phyloP scores from a whole-genome alignment of 2,329 filamentous ascomycete genomes.

The Sporothrix brunneoviolacea region DNA sequence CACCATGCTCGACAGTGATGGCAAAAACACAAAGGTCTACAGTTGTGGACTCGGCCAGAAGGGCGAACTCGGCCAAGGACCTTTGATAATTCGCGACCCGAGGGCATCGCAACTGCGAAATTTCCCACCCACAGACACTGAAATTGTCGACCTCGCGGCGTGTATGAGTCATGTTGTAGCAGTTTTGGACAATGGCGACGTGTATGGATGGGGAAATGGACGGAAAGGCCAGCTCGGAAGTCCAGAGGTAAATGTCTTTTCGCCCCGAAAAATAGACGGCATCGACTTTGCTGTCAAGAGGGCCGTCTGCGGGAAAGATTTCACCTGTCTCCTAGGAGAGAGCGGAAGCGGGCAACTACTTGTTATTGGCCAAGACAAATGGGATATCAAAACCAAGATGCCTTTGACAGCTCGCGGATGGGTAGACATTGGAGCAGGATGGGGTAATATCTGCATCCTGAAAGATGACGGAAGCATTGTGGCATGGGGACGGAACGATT shows the following conservation, averaged over 20 bases:
- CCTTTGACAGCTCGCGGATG: conserved; percentile 50
- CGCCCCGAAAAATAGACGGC: conserved; percentile 54
- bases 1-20: conserved; percentile 40
- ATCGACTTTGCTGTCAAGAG: conserved; percentile 56
- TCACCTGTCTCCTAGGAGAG: conserved; percentile 64
- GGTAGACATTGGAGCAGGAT: conserved; percentile 68
- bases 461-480: conserved; percentile 51
- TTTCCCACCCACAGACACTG: conserved; percentile 56
- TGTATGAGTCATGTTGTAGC: conserved; percentile 72
- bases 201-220: conserved; percentile 83
- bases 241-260: conserved; percentile 45
- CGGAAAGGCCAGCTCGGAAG: conserved; percentile 77
- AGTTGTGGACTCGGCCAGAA: conserved; percentile 60
- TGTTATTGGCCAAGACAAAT: conserved; percentile 72
- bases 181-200: conserved; percentile 66
- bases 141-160: conserved; percentile 60
- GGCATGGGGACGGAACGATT: conserved; percentile 80
- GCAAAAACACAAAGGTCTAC: conserved; percentile 45
- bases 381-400: conserved; percentile 52
- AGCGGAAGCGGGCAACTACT: conserved; percentile 50
- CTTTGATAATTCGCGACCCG: conserved; percentile 41
- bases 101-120: conserved; percentile 44
- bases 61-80: conserved; percentile 65
- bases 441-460: conserved; percentile 74
- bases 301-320: conserved; percentile 76